phyloP scores from a whole-genome alignment of 1,139 yeast species.

The Suhomyces wounanorum region DNA sequence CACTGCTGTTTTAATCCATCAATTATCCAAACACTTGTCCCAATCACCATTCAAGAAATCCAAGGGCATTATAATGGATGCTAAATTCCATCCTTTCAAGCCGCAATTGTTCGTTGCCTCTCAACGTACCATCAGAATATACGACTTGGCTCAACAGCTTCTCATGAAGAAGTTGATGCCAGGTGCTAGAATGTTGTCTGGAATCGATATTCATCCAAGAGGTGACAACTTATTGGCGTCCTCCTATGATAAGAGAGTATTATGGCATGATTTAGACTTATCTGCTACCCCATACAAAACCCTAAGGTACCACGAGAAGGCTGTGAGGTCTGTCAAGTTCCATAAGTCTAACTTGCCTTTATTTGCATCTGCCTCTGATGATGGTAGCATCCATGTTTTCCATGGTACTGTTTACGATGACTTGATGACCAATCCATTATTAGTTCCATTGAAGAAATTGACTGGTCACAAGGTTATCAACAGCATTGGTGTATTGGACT shows the following conservation, averaged over 20 bases:
- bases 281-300: constrained; percentile 92
- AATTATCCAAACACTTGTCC: constrained; percentile 90
- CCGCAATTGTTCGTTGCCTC: constrained; percentile 95
- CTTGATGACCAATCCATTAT: constrained; percentile 89
- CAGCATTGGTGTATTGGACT: constrained; percentile 86
- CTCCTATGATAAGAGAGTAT: constrained; percentile 90
- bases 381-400: constrained; percentile 90
- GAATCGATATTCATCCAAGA: constrained; percentile 91
- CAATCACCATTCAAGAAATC: constrained; percentile 95
- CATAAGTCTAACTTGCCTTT: constrained; percentile 85
- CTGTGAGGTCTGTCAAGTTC: constrained; percentile 85
- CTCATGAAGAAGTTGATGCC: constrained; percentile 84
- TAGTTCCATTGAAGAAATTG: constrained; percentile 93
- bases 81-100: constrained; percentile 94
- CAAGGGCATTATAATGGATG: constrained; percentile 93
- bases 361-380: constrained; percentile 96
- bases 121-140: constrained; percentile 86
- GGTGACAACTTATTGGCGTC: constrained; percentile 94
- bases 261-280: constrained; percentile 96
- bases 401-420: constrained; percentile 97
- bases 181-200: constrained; percentile 93
- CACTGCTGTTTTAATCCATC: constrained; percentile 90
- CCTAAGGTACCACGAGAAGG: constrained; percentile 89
- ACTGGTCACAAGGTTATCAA: constrained; percentile 84
- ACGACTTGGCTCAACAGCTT: constrained; percentile 85